Conservation (phyloP, 768 basidiomycete species). For the Podaxis sp. region DNA sequence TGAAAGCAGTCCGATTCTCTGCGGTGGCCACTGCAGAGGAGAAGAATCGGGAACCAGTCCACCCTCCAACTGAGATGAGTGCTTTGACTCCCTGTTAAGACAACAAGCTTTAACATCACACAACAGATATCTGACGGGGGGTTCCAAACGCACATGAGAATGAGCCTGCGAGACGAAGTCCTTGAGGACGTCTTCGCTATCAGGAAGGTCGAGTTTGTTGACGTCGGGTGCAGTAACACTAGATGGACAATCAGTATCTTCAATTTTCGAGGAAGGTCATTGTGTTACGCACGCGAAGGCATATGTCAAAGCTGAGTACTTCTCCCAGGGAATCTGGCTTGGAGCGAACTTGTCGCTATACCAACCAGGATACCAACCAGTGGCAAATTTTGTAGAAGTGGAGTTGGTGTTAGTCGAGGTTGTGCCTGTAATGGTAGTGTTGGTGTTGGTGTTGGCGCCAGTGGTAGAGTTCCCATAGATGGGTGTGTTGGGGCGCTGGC, state of each 20-base stretch:
- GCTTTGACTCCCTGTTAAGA: slow-evolving; percentile 52
- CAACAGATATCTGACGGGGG: neutral
- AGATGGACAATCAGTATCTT: neutral
- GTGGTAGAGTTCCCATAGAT: neutral
- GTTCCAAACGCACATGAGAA: slow-evolving; percentile 33
- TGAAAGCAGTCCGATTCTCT: slow-evolving; percentile 60
- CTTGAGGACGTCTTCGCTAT: slow-evolving; percentile 50
- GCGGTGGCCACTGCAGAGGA: slow-evolving; percentile 60
- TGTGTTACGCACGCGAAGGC: slow-evolving; percentile 65
- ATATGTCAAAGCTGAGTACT: slow-evolving; percentile 68
- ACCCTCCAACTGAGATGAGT: slow-evolving; percentile 66
- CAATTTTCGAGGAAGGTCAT: neutral
- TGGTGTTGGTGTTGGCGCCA: neutral
- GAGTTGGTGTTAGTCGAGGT: neutral
- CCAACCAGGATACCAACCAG: slow-evolving; percentile 71
- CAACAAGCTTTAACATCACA: neutral
- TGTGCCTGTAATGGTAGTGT: neutral
- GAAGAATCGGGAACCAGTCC: slow-evolving; percentile 63
- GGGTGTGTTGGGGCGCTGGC: neutral
- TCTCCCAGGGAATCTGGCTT: slow-evolving; percentile 57
- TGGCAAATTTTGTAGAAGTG: slow-evolving; percentile 29
- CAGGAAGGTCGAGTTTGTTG: slow-evolving; percentile 31
- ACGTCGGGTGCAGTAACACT: slow-evolving; percentile 27
- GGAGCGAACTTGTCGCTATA: slow-evolving; percentile 47
- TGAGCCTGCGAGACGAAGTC: slow-evolving; percentile 54